Evolutionary conservation across 2,329 filamentous ascomycete genomes (phyloP).

Genomic region (Beauveria bassiana): DNA sequence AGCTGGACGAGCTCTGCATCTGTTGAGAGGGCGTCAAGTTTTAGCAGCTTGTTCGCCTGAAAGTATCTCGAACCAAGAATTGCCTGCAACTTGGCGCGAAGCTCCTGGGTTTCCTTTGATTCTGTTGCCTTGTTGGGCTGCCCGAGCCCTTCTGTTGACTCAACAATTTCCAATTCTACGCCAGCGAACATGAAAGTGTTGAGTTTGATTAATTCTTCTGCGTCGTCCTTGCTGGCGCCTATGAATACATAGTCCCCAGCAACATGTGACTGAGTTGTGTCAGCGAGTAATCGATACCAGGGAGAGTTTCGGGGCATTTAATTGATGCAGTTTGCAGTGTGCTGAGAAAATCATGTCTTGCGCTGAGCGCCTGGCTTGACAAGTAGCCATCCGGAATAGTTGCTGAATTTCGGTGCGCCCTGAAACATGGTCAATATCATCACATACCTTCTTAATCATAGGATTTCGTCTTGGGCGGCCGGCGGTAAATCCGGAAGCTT

Average conservation of each 20-base stretch:
- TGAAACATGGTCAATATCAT: constrained; percentile 25
- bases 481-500: constrained; percentile 49
- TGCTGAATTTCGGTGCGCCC: constrained; percentile 33
- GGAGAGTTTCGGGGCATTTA: background rate
- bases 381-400: constrained; percentile 25
- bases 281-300: constrained; percentile 47
- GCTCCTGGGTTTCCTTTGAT: constrained; percentile 48
- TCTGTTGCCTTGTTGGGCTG: constrained; percentile 32
- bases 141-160: constrained; percentile 34
- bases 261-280: constrained; percentile 60
- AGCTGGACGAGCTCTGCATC: constrained; percentile 66
- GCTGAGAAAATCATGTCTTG: constrained; percentile 47
- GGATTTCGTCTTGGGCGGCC: constrained; percentile 39
- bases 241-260: constrained; percentile 64
- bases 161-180: constrained; percentile 48
- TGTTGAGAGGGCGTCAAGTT: constrained; percentile 68
- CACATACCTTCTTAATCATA: constrained; percentile 72
- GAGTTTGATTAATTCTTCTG: constrained; percentile 56
- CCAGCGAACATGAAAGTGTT: constrained; percentile 65
- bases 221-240: constrained; percentile 56
- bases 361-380: background rate
- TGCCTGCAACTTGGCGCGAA: constrained; percentile 59
- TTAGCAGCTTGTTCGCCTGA: constrained; percentile 62
- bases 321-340: constrained; percentile 7
- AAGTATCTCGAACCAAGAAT: constrained; percentile 73